Evolutionary conservation across 139 green algal genomes (phyloP).

Genomic region (Parachlorella kessleri): DNA sequence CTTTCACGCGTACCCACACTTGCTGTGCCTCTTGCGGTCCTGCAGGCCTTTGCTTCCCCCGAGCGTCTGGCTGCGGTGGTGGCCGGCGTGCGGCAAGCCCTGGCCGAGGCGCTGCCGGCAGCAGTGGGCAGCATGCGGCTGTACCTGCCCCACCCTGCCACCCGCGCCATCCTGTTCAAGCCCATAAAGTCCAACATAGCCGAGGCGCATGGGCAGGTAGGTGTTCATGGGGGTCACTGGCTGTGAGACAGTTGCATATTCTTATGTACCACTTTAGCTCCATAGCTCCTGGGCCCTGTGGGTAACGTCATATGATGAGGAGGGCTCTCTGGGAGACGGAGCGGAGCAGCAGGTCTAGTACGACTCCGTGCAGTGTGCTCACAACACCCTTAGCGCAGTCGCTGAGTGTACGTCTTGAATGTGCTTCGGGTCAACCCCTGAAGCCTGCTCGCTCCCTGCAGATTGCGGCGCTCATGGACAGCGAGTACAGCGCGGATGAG

Average conservation of each 20-base stretch:
- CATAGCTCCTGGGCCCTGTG: neutral
- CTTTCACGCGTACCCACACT: neutral
- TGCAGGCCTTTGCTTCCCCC: constrained; percentile 90
- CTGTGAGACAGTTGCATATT: no score
- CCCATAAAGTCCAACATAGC: constrained; percentile 94
- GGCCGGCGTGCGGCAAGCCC: constrained; percentile 69
- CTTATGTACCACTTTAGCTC: neutral
- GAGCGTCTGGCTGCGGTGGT: constrained; percentile 84
- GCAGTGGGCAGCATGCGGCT: constrained; percentile 74
- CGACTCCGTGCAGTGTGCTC: neutral
- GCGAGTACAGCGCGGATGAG: constrained; percentile 73
- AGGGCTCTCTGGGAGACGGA: neutral
- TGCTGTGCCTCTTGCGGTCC: no score
- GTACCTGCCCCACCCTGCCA: constrained; percentile 84
- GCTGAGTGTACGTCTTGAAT: no score
- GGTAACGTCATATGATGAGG: neutral
- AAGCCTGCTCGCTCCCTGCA: neutral
- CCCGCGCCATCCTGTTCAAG: constrained; percentile 82
- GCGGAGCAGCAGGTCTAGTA: no score
- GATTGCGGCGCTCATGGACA: constrained; percentile 72
- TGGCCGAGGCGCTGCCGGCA: constrained; percentile 66
- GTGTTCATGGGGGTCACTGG: no score
- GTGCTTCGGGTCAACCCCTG: no score
- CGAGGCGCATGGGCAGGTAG: constrained; percentile 89
- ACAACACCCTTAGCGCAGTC: neutral